Evolutionary conservation across 2,329 filamentous ascomycete species (phyloP), one percentile per base, ranked within the genome.

Genomic region (Colletotrichum spaethianum): DNA sequence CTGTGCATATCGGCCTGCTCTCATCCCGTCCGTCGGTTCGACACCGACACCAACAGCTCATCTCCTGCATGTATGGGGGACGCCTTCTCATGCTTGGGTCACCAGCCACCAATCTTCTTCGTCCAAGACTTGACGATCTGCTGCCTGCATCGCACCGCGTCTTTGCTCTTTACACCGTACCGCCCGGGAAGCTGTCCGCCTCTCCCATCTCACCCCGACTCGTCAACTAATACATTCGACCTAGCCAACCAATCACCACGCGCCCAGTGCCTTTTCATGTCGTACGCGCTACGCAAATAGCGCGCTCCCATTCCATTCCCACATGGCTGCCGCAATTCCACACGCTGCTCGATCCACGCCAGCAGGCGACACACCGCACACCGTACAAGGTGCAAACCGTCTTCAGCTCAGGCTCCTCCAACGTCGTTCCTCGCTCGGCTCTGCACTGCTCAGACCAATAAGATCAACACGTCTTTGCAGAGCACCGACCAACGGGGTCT

Each of bases 401-500:
- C 36, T 57, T 46, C 28, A 48, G n/a, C 44, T 36, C 42, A 23
- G 59, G 11, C 23, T 36, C n/a, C 28, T 20, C 33, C 55, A 44
- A 28, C 31, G 16, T 23, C 26, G 50, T 42, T 48, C 60, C 50
- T 38, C 31, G 46, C 38, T 63, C 40, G 18, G 14, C 33, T 40
- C 44, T 40, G 28, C 12, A 12, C 50, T 33, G 52, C 23, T 31
- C 44, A 44, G 52, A 44, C 28, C 50, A 50, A 26, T 38, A 36
- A 26, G 33, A 33, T 8, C 8, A 44, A 33, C 44, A 57, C 42
- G 40, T 63, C 67, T 53, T 70, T 31, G 44, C 42, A 53, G 26
- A 42, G 67, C 62, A 70, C 53, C 62, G 67, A 60, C 62, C 46
- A 55, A 59, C 33, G 42, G 28, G 26, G 26, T 33, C 55, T 53